These are phyloP conservation scores for Penicillium sp. DNA, from an alignment of 2,329 filamentous ascomycete species.

Conservation along the genomic window DNA sequence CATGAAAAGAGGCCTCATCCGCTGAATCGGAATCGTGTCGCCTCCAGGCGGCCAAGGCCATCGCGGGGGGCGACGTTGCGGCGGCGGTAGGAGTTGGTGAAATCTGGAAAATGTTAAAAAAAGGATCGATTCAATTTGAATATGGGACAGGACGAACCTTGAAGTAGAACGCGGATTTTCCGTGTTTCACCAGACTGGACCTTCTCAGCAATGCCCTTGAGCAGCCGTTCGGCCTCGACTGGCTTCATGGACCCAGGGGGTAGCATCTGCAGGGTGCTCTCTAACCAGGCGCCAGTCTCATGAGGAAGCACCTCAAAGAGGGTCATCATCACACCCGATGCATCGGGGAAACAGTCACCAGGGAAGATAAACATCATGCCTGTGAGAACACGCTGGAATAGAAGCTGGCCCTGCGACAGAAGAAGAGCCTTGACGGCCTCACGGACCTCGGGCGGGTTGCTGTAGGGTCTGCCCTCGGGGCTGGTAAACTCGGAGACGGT, in stretches of 20 bases:
- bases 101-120: conserved; percentile 57
- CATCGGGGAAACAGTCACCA: conserved; percentile 90
- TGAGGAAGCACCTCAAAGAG: conserved; percentile 84
- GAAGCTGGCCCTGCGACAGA: conserved; percentile 67
- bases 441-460: conserved; percentile 70
- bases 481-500: conserved; percentile 59
- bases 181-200: conserved; percentile 69
- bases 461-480: conserved; percentile 59
- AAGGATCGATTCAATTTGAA: background rate
- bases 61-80: conserved; percentile 95
- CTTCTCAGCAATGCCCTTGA: conserved; percentile 77
- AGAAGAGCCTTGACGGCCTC: conserved; percentile 73
- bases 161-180: conserved; percentile 80
- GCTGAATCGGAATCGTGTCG: conserved; percentile 79
- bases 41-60: conserved; percentile 83
- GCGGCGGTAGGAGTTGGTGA: conserved; percentile 90
- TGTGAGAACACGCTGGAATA: conserved; percentile 87
- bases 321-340: conserved; percentile 85
- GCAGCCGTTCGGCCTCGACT: conserved; percentile 76
- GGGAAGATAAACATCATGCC: conserved; percentile 99
- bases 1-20: conserved; percentile 40
- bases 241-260: conserved; percentile 79
- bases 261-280: conserved; percentile 78
- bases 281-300: conserved; percentile 79
- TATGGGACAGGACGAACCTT: conserved; percentile 47